Percentiles rank a stretch among this genome's conserved stretches.
These are phyloP conservation scores for Komagataella phaffii DNA, from an alignment of 805 yeast species.

Conservation along the genomic window DNA sequence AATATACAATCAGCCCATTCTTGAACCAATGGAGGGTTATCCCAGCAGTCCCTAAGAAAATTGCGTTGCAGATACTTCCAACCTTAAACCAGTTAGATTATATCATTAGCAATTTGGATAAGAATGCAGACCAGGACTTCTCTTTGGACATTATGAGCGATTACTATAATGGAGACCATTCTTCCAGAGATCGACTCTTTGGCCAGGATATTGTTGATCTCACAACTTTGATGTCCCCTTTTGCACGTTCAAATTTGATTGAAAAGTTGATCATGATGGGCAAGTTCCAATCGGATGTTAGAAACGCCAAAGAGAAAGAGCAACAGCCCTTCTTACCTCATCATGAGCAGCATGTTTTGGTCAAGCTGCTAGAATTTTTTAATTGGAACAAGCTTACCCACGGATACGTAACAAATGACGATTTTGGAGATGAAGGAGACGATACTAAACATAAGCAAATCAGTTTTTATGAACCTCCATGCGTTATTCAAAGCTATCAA, in stretches of 20 bases:
- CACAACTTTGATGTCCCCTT: constrained; percentile 11
- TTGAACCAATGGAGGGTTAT: constrained; percentile 66
- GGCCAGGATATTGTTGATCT: constrained; percentile 9
- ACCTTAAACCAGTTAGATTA: constrained; percentile 45
- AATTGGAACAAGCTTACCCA: constrained; percentile 18
- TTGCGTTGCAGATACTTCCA: constrained; percentile 41
- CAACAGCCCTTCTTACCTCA: constrained; percentile 2
- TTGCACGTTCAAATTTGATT: constrained; percentile 9
- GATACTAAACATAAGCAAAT: constrained; percentile 60
- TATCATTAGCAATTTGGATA: constrained; percentile 14
- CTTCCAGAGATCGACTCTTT: not conserved
- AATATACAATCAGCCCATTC: constrained; percentile 78
- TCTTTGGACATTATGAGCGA: constrained; percentile 1
- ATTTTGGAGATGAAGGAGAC: constrained; percentile 78
- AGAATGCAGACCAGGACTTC: not conserved
- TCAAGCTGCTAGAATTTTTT: constrained; percentile 1
- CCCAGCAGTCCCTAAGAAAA: constrained; percentile 36
- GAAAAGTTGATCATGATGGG: not conserved
- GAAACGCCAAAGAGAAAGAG: not conserved
- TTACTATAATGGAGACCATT: not conserved
- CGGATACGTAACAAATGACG: constrained; percentile 80
- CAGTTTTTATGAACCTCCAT: constrained; percentile 53
- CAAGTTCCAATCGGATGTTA: constrained; percentile 5
- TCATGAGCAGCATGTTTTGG: constrained; percentile 1
- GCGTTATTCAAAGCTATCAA: constrained; percentile 51